Base-by-base conservation (phyloP, 2,329 filamentous ascomycete species). In the Fusarium hainanense region DNA sequence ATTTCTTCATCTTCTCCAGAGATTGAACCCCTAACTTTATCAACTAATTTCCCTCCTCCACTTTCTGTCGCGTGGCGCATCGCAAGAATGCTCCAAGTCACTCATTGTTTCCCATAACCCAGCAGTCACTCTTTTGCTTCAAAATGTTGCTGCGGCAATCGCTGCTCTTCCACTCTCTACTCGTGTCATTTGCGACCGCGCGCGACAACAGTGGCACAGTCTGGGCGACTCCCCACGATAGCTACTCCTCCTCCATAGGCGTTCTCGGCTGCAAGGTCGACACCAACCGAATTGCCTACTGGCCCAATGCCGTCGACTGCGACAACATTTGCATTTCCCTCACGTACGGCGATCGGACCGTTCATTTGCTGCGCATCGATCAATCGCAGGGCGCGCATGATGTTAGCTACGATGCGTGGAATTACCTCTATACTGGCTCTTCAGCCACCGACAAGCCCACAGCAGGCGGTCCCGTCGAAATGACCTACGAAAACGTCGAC, bases 331-430 rank as follows among this genome's bases (percentile, higher is more conserved):
- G 87, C 79, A 79, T 89, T 62, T 82, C 83, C 56, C 79, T 89
- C 56, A 80, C 78, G 46, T 82, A 85, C 76, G 76, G 79, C 32
- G 83, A 79, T 59, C 85, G 86, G 49, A 79, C 79, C 25, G 79
- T 90, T 62, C 83, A 88, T 66, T 87, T 93, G 48, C 82, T 89
- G 42, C 85, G 85, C 74, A 78, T 89, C 71, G 88, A 89, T 78
- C 80, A 83, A 66, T 89, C 87, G 1, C 80, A 82, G 58, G 87
- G 86, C 58, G 87, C 87, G 30, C 76, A 88, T 77, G 88, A 89
- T 75, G 81, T 89, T 74, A 84, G 81, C 74, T 89, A 89, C 80
- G 87, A 89, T 71, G 87, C 87, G 23, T 89, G 86, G 85, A 88
- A 88, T 78, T 87, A 87, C 69, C 85, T 89, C n/a, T 73, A 78